phyloP scores from a whole-genome alignment of 805 yeast species.

The Metschnikowia reukaufii region DNA sequence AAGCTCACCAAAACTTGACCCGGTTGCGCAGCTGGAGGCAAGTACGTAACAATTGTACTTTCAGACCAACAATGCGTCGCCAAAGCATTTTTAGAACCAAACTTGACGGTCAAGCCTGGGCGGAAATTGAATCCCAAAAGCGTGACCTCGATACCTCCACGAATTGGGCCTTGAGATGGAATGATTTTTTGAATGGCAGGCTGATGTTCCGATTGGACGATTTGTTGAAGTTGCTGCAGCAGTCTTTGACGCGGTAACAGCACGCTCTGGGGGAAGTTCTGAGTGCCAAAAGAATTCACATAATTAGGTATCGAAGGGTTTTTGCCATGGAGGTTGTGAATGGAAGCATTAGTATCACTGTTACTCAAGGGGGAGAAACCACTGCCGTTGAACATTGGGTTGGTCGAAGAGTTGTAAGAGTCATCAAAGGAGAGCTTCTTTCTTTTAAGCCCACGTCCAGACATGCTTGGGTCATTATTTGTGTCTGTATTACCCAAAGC shows the following conservation, averaged over 20 bases:
- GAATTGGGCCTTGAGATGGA: conserved; percentile 92
- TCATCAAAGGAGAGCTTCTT: conserved; percentile 51
- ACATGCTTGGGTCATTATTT: conserved; percentile 21
- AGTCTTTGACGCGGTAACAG: conserved; percentile 19
- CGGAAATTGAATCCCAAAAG: conserved; percentile 83
- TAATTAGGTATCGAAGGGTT: conserved; percentile 1
- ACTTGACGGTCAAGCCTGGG: conserved; percentile 78
- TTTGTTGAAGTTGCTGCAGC: conserved; percentile 19
- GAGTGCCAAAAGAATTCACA: conserved; percentile 4
- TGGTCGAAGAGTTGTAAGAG: conserved; percentile 34
- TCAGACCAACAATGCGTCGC: conserved; percentile 97
- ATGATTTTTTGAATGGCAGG: conserved; percentile 72
- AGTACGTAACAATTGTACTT: conserved; percentile 85
- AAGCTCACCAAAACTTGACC: conserved; percentile 94
- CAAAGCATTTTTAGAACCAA: conserved; percentile 76
- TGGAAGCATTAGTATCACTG: conserved; percentile 42
- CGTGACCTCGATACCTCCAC: conserved; percentile 97
- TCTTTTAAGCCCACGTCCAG: conserved; percentile 43
- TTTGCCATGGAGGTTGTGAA: conserved; percentile 19
- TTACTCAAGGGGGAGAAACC: conserved; percentile 48
- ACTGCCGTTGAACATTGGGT: conserved; percentile 42
- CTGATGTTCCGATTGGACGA: conserved; percentile 14
- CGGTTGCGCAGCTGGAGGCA: conserved; percentile 87
- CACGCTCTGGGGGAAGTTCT: conserved; percentile 4
- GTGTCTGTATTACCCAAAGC: conserved; percentile 42